Base-by-base conservation (phyloP, 768 basidiomycete genomes). In the Rhodotorula graminis region DNA sequence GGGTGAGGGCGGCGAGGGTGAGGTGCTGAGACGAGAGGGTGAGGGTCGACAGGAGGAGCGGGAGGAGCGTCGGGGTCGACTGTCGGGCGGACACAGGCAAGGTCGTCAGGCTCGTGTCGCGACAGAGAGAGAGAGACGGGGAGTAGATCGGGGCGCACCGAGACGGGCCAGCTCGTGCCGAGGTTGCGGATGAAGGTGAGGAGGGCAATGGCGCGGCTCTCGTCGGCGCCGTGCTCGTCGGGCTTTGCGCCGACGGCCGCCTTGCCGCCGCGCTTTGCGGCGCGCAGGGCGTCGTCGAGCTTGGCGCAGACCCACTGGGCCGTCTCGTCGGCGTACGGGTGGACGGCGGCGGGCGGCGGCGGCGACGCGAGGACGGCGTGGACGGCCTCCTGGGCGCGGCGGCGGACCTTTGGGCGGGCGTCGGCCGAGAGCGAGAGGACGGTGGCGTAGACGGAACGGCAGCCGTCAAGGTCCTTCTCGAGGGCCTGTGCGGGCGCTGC, bases 371-470 rank as follows among this genome's bases (percentile, higher is more conserved):
- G 83, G 8, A 93, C 84, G 76, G 91, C 89, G 77, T 85, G 86
- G 46, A 99, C 85, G 29, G 90, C 86, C 78, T 97, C 94, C 59
- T 89, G 88, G 33, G 94, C 93, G 79, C 89, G 88, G 81, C 87
- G 93, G 67, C 96, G 88, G 64, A 99, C 93, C 83, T 98, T 97
- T 29, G 96, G 96, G 63, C 96, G 84, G 9, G 88, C 85, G 82
- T 99, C 96, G 57, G 92, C 84, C 76, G 87, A 88, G 60, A 96
- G 82, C 61, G 91, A 89, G 55, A 98, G 83, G 65, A 96, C 84
- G 50, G 90, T 88, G 57, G 90, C 89, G 84, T 93, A 97, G 6
- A 88, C 85, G 80, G 94, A 91, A 52, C 90, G 88, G 61, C 67
- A 91, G 84, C 55, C 80, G 25, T 59, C 42, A 67, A 64, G 37